Evolutionary conservation across 1,284 basidiomycete species (phyloP).

Genomic region (Papiliotrema fonsecae): DNA sequence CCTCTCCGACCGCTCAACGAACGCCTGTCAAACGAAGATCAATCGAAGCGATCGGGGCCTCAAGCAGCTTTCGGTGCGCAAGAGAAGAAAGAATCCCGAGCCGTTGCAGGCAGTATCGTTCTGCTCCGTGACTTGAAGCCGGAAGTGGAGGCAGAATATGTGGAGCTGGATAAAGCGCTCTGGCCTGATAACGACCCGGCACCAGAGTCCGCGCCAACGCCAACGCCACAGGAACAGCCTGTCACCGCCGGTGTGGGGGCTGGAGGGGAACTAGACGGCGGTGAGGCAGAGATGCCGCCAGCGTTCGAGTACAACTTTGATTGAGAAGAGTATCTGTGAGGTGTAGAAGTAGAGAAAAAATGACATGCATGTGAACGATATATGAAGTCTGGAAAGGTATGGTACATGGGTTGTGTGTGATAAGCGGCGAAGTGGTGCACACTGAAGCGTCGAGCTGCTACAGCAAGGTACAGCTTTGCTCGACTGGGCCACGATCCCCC

Average conservation of each 20-base stretch:
- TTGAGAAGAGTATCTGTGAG: neutral
- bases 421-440: too few relatives aligned
- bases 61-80: slow-evolving; percentile 2
- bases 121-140: slow-evolving; percentile 67
- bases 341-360: too few relatives aligned
- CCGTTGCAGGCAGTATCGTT: slow-evolving; percentile 81
- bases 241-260: slow-evolving; percentile 31
- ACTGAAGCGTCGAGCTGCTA: too few relatives aligned
- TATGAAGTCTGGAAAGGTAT: too few relatives aligned
- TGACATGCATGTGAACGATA: too few relatives aligned
- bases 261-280: slow-evolving; percentile 61
- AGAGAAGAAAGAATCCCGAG: slow-evolving; percentile 50
- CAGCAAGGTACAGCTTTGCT: too few relatives aligned
- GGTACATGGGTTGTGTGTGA: too few relatives aligned
- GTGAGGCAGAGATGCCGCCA: slow-evolving; percentile 70
- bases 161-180: slow-evolving; percentile 56
- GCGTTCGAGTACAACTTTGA: slow-evolving; percentile 47
- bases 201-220: slow-evolving; percentile 25
- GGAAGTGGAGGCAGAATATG: slow-evolving; percentile 58
- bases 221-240: slow-evolving; percentile 28
- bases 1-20: slow-evolving; percentile 75
- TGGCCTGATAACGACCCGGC: slow-evolving; percentile 48
- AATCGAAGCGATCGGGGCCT: neutral
- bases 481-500: too few relatives aligned
- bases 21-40: neutral